phyloP scores from a whole-genome alignment of 305 asterid species.

The Rubia peregrina region DNA sequence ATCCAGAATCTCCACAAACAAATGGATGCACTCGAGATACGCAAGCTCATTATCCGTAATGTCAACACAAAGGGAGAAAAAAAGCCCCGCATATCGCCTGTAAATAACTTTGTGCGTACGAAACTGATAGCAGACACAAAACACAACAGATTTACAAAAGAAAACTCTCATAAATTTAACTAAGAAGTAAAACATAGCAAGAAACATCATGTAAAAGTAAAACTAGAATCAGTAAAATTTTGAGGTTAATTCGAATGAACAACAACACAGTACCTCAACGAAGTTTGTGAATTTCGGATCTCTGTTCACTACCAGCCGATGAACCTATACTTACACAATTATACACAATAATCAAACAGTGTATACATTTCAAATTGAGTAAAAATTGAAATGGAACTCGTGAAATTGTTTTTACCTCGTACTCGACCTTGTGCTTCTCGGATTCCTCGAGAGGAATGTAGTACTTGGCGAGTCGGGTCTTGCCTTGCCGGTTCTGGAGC shows the following conservation, averaged over 20 bases:
- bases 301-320: constrained; percentile 88
- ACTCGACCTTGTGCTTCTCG: constrained; percentile 94
- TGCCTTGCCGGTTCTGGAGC: constrained; percentile 92
- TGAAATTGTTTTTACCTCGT: constrained; percentile 45
- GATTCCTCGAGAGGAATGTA: constrained; percentile 99
- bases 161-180: background rate
- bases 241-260: background rate
- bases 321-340: constrained; percentile 46
- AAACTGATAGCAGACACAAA: constrained; percentile 43
- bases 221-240: background rate
- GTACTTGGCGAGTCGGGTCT: constrained; percentile 90
- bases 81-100: constrained; percentile 89
- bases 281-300: constrained; percentile 96
- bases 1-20: constrained; percentile 92
- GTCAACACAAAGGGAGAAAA: constrained; percentile 93
- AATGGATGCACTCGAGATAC: constrained; percentile 83
- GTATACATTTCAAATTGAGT: background rate
- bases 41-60: constrained; percentile 91
- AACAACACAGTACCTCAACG: constrained; percentile 54
- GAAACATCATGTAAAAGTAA: background rate
- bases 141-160: constrained; percentile 3
- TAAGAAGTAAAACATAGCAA: background rate
- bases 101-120: constrained; percentile 92
- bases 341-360: background rate
- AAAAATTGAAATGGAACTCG: background rate